Base-by-base conservation (phyloP, 1,284 basidiomycete genomes). In the Irpex rosettiformis region DNA sequence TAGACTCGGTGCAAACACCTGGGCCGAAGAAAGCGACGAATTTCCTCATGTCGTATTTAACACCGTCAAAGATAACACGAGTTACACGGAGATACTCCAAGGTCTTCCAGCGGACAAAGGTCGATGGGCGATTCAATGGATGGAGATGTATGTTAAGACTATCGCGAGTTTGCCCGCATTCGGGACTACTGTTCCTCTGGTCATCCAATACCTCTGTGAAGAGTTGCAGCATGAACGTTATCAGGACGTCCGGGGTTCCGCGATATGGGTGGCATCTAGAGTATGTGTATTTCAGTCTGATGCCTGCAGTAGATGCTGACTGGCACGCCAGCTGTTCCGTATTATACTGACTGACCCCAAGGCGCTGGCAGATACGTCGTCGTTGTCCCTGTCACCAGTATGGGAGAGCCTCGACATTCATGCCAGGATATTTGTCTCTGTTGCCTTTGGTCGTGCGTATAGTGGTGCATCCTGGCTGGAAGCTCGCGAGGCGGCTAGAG, bases 171-270 rank as follows among this genome's bases (percentile, higher is more conserved):
- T 76, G 33, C 69, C 77, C 7, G 75, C 76, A 3, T 91, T 89
- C 69, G 77, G 76, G 4, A 84, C 87, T 58, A 77, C 89, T n/a
- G 73, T 94, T 6, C 87, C 87, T 3, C 86, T 83, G 66, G 77
- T 88, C 28, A 75, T 84, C 24, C 84, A 85, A 63, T 88, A 91
- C 60, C 77, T 91, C 49, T 90, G 86, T 68, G 88, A 88, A 65
- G 88, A 92, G 64, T 70, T 89, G 30, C 91, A 93, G 68, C 89
- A 93, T 65, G 84, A 86, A 61, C 79, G 87, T 7, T 88, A 90
- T 63, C 70, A 76, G 45, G 75, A 77, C 25, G 73, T 82, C 25
- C 79, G 86, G 7, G 84, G 89, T 0, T 73, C 75, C 25, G 79
- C 84, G 10, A 84, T 93, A 72, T 69, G 75, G 28, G 76, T 79